Evolutionary conservation across 1,139 yeast genomes (phyloP).

Genomic region (Pichia sp.): DNA sequence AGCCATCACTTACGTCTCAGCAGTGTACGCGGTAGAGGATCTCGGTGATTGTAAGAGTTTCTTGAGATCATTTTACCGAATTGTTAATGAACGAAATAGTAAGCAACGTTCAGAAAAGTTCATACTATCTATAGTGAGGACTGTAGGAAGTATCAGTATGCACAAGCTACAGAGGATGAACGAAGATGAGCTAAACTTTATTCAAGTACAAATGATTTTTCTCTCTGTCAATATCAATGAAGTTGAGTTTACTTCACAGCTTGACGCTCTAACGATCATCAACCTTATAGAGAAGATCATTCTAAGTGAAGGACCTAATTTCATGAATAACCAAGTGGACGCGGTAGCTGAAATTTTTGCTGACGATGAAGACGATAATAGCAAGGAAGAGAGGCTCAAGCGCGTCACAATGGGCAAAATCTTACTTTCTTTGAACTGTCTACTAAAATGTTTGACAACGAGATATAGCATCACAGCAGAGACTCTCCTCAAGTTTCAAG

Average conservation of each 20-base stretch:
- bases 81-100: slow-evolving; percentile 36
- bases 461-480: slow-evolving; percentile 26
- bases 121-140: slow-evolving; percentile 29
- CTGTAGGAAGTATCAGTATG: slow-evolving; percentile 33
- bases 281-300: slow-evolving; percentile 20
- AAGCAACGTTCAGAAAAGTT: slow-evolving; percentile 47
- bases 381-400: slow-evolving; percentile 10
- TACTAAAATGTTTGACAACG: slow-evolving; percentile 21
- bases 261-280: slow-evolving; percentile 31
- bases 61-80: slow-evolving; percentile 33
- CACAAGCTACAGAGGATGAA: slow-evolving; percentile 37
- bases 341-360: slow-evolving; percentile 16
- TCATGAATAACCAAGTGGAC: slow-evolving; percentile 22
- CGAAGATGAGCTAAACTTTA: slow-evolving; percentile 34
- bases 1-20: slow-evolving; percentile 41
- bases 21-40: slow-evolving; percentile 21
- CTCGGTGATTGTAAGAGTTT: slow-evolving; percentile 18
- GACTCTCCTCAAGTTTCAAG: slow-evolving; percentile 19
- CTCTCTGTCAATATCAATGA: slow-evolving; percentile 34
- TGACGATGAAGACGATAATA: slow-evolving; percentile 14
- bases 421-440: slow-evolving; percentile 20
- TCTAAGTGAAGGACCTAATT: slow-evolving; percentile 29
- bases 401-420: slow-evolving; percentile 22
- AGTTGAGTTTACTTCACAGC: slow-evolving; percentile 33
- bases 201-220: slow-evolving; percentile 31